Percentiles rank a stretch among this genome's conserved stretches.
Evolutionary conservation across 2,329 filamentous ascomycete genomes (phyloP).

Genomic region (Colletotrichum camelliae): DNA sequence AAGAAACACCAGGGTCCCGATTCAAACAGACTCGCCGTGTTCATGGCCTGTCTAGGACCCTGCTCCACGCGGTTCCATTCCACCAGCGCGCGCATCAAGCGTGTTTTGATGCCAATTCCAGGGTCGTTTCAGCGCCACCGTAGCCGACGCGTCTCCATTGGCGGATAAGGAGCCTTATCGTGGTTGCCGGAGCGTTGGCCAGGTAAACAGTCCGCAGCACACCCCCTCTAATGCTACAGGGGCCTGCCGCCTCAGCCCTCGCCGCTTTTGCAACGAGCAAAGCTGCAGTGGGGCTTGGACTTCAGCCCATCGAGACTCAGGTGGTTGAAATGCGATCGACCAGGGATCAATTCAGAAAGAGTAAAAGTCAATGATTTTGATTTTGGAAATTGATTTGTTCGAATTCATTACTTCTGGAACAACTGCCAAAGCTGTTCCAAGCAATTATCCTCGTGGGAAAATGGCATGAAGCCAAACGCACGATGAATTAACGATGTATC

Average conservation of each 20-base stretch:
- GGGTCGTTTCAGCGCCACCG: slow-evolving; percentile 1
- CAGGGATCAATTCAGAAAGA: not conserved
- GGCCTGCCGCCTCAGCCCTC: not conserved
- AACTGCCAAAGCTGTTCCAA: not conserved
- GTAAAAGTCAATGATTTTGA: not conserved
- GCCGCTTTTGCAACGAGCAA: slow-evolving; percentile 7
- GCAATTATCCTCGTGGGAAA: not conserved
- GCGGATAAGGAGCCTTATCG: slow-evolving; percentile 18
- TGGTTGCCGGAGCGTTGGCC: slow-evolving; percentile 13
- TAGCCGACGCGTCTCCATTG: slow-evolving; percentile 10
- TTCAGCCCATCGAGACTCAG: not conserved
- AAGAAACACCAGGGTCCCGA: not conserved
- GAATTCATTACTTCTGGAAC: accelerated
- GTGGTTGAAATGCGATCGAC: not conserved
- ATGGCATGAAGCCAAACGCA: not conserved
- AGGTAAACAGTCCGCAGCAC: slow-evolving; percentile 10
- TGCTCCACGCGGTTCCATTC: not conserved
- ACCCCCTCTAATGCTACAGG: not conserved
- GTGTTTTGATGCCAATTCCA: slow-evolving; percentile 3
- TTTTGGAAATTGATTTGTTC: not conserved
- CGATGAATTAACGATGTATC: not conserved
- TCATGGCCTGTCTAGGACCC: not conserved
- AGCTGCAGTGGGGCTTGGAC: not conserved
- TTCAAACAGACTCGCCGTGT: slow-evolving; percentile 7
- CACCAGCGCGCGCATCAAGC: slow-evolving; percentile 12